Conservation (phyloP, 78 protist genomes). For the Dictyostelium intermedium region DNA sequence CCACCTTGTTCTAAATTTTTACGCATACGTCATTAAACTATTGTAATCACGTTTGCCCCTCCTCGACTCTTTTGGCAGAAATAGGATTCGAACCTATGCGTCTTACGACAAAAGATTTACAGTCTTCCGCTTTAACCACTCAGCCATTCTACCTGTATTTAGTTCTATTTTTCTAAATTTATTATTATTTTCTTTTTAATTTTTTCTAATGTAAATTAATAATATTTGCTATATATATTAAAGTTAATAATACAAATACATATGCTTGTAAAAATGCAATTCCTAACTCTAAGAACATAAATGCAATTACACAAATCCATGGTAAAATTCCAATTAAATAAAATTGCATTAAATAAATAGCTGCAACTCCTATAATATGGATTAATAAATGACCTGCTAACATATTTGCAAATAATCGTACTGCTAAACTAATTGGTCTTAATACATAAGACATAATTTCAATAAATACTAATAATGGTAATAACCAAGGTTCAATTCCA, state of each 20-base stretch:
- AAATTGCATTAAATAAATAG: conserved; percentile 1
- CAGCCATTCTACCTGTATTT: conserved; percentile 3
- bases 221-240: conserved; percentile 4
- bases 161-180: neutral
- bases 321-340: conserved; percentile 8
- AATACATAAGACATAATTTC: conserved; percentile 10
- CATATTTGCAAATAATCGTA: conserved; percentile 23
- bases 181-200: too few relatives aligned
- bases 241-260: conserved; percentile 8
- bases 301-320: conserved; percentile 15
- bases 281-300: conserved; percentile 15
- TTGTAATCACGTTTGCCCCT: too few relatives aligned
- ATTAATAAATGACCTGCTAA: conserved; percentile 23
- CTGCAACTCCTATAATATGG: conserved; percentile 19
- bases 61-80: neutral
- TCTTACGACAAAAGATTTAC: conserved; percentile 7
- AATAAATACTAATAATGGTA: conserved; percentile 19
- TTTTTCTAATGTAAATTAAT: neutral
- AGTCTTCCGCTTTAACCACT: conserved; percentile 38
- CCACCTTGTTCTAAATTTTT: neutral
- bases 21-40: neutral
- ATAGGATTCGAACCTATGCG: conserved; percentile 40
- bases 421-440: conserved; percentile 34
- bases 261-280: conserved; percentile 21
- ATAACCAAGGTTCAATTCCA: conserved; percentile 26